Evolutionary conservation across 352 stramenopile genomes (phyloP), one percentile per base, ranked within the genome.

Genomic region (Phytophthora boehmeriae): DNA sequence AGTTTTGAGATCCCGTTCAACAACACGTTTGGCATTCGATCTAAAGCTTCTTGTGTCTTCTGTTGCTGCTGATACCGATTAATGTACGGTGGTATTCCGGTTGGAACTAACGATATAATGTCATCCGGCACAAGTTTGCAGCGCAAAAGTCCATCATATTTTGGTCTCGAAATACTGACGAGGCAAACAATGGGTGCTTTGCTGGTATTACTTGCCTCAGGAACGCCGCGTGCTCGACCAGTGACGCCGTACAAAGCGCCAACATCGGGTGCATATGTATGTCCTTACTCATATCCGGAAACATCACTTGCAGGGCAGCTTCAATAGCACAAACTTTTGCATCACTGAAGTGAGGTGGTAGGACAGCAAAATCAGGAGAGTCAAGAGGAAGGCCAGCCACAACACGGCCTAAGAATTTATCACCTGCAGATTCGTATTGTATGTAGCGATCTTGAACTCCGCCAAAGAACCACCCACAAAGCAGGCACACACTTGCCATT

Each of bases 361-460:
- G 43, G 9, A 39, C 14, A 22, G 48, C 57, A 44, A 68, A 62
- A 36, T 41, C 13, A 14, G 59, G 41, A 13, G 16, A 45, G 20
- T 54, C 41, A 8, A 58, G 47, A 25, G 52, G 52, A 1, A 59
- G 28, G 4, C 52, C 39, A 11, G 39, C 42, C 14, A 52, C 23
- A 11, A 51, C 38, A 35, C 52, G 39, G 19, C 41, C 42, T 5
- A 59, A 22, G 44, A 25, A 59, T 25, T 52, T 23, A 25, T 59
- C 52, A 13, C 41, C 52, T 14, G 52, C 52, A 14, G 25, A 17
- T 28, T 59, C 52, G n/a, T 59, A 59, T 4, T 41, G 28, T 36
- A 59, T 49, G 28, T 59, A 59, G 13, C 52, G 41, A n/a, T 59
- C 52, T 44, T 32, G 25, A 19, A 59, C 28, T 17, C 41, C 41